Evolutionary conservation across 2,329 filamentous ascomycete genomes (phyloP), one percentile per base, ranked within the genome.

Genomic region (Aureobasidium mangrovei): DNA sequence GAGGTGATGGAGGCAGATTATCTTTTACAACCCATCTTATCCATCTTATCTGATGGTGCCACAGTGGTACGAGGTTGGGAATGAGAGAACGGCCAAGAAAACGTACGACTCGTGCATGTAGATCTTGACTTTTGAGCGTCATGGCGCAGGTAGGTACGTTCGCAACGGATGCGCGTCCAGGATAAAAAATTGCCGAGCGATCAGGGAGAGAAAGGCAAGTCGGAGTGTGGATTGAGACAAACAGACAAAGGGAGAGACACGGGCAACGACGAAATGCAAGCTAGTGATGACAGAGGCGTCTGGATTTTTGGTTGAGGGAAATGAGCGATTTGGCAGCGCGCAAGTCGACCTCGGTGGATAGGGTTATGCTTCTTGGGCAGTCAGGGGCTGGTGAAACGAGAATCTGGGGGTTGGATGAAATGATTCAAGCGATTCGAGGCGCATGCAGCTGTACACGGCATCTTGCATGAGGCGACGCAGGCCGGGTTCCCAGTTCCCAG

Each of bases 1-100:
- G 10, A 47, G 32, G 33, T 47, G 33, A 2, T 47, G 6, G 10
- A 39, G 27, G 2, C 3, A 39, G 35, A 49, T 49, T 40, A 40
- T 40, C 35, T 49, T 32, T 32, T 24, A 27, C 12, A 32, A 6
- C 12, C 7, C 28, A 51, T 51, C 47, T 51, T 41, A 51, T 51
- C 47, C 47, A 51, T 51, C 47, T 51, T 51, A 51, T 51, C 47
- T 51, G 47, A 51, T 51, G 31, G 31, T 35, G 47, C 47, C 47
- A 51, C 47, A 42, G 31, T 51, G 47, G 47, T 42, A 51, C 47
- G 47, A 51, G 36, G 18, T 18, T 18, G 18, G 18, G 18, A 18
- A 35, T 49, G 46, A 28, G 33, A 47, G 45, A 32, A 10, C 27
- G 28, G 45, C 46, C 46, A 40, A 49, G 46, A 24, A 39, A 18